A percentile compares a stretch with the other conserved stretches of the same genome.
These are phyloP conservation scores for Fraxinus cuspidata DNA, from an alignment of 257 asterid species.

Conservation along the genomic window DNA sequence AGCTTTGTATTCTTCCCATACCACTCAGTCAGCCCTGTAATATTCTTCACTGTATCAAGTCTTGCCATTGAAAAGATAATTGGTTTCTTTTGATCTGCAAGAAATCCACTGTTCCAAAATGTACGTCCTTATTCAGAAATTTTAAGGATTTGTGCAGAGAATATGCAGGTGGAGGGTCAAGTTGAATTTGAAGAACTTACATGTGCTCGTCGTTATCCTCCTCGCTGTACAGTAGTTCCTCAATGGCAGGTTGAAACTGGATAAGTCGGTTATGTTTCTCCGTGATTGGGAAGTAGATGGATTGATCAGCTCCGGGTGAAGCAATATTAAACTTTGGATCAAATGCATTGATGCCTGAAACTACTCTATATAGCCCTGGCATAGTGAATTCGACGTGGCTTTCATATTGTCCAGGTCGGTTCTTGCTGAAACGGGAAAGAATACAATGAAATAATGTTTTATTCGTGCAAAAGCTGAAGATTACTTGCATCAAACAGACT, in stretches of 20 bases:
- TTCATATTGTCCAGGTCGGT: conserved; percentile 76
- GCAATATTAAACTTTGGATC: conserved; percentile 92
- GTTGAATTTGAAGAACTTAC: conserved; percentile 45
- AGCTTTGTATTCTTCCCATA: conserved; percentile 67
- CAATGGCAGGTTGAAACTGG: conserved; percentile 59
- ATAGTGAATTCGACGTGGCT: conserved; percentile 80
- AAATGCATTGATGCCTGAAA: conserved; percentile 71
- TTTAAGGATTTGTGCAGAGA: conserved; percentile 2
- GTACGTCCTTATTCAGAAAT: not conserved
- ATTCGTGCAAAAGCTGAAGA: not conserved
- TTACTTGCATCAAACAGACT: not conserved
- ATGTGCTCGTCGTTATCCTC: conserved; percentile 68
- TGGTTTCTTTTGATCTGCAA: conserved; percentile 69
- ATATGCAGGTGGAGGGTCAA: not conserved
- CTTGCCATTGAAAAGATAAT: conserved; percentile 88
- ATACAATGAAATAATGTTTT: not conserved
- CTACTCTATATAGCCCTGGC: conserved; percentile 80
- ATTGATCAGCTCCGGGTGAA: conserved; percentile 89
- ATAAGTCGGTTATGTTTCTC: conserved; percentile 57
- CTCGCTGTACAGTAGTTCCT: conserved; percentile 59
- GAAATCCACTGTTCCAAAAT: conserved; percentile 62
- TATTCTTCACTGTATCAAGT: conserved; percentile 75
- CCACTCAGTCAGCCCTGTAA: conserved; percentile 84
- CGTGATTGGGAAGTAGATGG: conserved; percentile 67
- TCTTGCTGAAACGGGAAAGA: conserved; percentile 48